A percentile compares a stretch with the other conserved stretches of the same genome.
phyloP scores from a whole-genome alignment of 148 eudicot genomes.

The Rhododendron ferrugineum region DNA sequence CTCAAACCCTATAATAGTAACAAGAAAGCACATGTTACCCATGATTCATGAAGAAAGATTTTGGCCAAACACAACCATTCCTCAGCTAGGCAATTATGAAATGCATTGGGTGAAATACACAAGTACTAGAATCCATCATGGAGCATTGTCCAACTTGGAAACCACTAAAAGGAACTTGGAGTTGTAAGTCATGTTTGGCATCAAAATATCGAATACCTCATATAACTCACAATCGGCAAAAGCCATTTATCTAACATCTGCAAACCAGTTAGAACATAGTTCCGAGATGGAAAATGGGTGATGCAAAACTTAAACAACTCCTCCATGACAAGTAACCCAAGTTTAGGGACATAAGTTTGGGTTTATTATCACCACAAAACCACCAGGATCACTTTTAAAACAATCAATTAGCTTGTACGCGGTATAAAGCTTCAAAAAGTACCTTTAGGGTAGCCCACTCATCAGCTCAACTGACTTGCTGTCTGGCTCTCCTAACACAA shows the following conservation, averaged over 20 bases:
- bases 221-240: not conserved
- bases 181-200: not conserved
- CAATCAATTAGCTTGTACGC: not conserved
- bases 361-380: slow-evolving; percentile 18
- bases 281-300: not conserved
- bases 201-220: not conserved
- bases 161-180: not conserved
- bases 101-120: not conserved
- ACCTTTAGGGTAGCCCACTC: slow-evolving; percentile 16
- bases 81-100: not conserved
- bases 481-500: slow-evolving; percentile 65
- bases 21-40: not conserved
- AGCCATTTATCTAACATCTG: not conserved
- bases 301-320: not conserved
- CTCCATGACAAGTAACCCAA: not conserved
- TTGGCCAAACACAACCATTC: not conserved
- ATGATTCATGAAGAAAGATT: not conserved
- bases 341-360: not conserved
- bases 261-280: not conserved
- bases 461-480: slow-evolving; percentile 22
- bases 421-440: not conserved
- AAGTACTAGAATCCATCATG: not conserved
- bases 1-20: not conserved
- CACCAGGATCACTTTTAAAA: not conserved
- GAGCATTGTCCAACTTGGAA: not conserved